phyloP scores from a whole-genome alignment of 177 flowering plant genomes.

The Telopea speciosissima region DNA sequence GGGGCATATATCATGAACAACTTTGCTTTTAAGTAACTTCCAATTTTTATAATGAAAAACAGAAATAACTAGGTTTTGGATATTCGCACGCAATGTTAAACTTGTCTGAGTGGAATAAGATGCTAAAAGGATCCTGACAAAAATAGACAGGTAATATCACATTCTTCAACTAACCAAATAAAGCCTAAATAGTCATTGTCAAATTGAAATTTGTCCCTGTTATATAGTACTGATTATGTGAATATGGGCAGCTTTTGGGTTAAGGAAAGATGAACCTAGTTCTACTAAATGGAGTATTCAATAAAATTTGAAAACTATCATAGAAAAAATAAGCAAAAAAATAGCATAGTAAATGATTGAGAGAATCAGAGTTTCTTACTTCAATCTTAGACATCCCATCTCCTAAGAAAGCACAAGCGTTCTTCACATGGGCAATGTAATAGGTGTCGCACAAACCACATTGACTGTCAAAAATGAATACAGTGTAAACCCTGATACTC shows the following conservation, averaged over 20 bases:
- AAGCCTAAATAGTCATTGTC: no score
- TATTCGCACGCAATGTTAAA: no score
- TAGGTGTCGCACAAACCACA: constrained; percentile 95
- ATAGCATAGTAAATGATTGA: not conserved
- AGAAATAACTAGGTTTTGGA: no score
- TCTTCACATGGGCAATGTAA: constrained; percentile 94
- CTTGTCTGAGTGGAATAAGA: no score
- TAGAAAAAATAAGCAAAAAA: not conserved
- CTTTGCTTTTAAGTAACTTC: not conserved
- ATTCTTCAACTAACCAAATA: no score
- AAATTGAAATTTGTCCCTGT: not conserved
- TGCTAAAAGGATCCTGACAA: no score
- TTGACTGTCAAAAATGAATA: constrained; percentile 32
- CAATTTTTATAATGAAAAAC: no score
- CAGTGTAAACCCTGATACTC: not conserved
- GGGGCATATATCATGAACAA: not conserved
- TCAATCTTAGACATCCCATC: constrained; percentile 98
- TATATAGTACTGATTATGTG: not conserved
- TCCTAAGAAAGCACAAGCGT: constrained; percentile 94
- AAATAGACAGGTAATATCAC: no score
- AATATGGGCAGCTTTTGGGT: not conserved
- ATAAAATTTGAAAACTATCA: not conserved
- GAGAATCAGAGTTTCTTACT: constrained; percentile 33
- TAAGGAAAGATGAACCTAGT: not conserved
- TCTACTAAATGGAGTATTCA: not conserved